Evolutionary conservation across 208 protist genomes (phyloP), one percentile per base, ranked within the genome.

Genomic region (Spongospora subterranea): DNA sequence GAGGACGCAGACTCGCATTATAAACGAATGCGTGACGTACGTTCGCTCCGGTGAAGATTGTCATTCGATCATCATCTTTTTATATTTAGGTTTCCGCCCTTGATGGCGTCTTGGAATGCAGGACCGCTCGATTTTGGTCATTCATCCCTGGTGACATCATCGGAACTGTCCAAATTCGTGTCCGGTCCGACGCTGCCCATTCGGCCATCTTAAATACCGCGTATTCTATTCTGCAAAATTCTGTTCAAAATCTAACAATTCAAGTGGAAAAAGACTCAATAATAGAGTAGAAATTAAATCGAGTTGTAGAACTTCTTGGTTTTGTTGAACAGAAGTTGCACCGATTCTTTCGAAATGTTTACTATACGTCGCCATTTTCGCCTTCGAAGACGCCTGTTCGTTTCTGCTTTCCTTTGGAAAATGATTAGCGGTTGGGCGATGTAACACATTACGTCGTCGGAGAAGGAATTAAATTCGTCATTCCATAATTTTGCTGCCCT

Each of bases 171-270:
- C 71, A 82, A 20, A 43, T 82, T 43, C 71, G 71, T 39, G 40
- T 35, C 6, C 71, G 71, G 6, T 6, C 71, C n/a, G 71, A 82
- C 35, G 71, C 71, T 20, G 35, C 6, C 35, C 17, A 82, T 20
- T 35, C 71, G 6, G n/a, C n/a, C 17, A 43, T 82, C 40, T n/a
- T 82, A 6, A n/a, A 82, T 82, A 45, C 6, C n/a, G 71, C 71
- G 35, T n/a, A 82, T 35, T 45, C 71, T 82, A 43, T 82, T 43
- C 71, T 82, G 71, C 13, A 6, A 6, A 6, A 82, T 35, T 82
- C 71, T 82, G 71, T 43, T 20, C 71, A 43, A 82, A 35, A 35
- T 39, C 71, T 43, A 82, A 82, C 71, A 20, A 82, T 82, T 82
- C 71, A 82, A 82, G 40, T 82, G 13, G 71, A 82, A 45, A 82